A percentile compares a stretch with the other conserved stretches of the same genome.
Conservation (phyloP, 495 filamentous ascomycete genomes). For the Aspergillus hancockii region DNA sequence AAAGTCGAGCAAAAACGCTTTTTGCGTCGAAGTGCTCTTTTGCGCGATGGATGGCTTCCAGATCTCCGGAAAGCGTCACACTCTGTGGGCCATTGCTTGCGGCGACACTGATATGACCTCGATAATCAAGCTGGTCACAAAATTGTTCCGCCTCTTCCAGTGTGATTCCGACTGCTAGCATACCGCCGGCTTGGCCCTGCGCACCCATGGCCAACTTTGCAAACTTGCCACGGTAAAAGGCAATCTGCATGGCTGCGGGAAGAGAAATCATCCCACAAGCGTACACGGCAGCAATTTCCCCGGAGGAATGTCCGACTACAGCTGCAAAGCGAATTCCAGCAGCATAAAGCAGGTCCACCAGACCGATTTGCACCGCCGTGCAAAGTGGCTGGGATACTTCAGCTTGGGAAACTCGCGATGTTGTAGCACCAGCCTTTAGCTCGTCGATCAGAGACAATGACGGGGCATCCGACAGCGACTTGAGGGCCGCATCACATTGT, state of each 20-base stretch:
- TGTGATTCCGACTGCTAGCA: constrained; percentile 35
- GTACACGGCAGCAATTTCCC: constrained; percentile 26
- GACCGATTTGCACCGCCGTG: constrained; percentile 32
- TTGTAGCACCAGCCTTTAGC: neutral
- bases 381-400: constrained; percentile 27
- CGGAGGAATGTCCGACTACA: constrained; percentile 24
- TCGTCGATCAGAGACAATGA: constrained; percentile 10
- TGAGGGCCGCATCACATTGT: too few relatives aligned
- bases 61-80: constrained; percentile 28
- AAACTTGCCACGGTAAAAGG: constrained; percentile 16
- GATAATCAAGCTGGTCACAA: too few relatives aligned
- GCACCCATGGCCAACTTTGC: too few relatives aligned
- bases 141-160: too few relatives aligned
- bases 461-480: too few relatives aligned
- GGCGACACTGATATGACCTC: too few relatives aligned
- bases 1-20: constrained; percentile 19
- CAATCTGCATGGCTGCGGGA: constrained; percentile 8
- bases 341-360: constrained; percentile 13
- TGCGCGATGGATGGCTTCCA: constrained; percentile 32
- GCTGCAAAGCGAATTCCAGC: constrained; percentile 11
- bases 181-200: constrained; percentile 16
- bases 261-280: constrained; percentile 12
- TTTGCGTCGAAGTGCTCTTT: constrained; percentile 19
- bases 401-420: constrained; percentile 4
- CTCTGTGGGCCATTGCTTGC: too few relatives aligned